Percentiles rank a stretch among this genome's conserved stretches.
phyloP scores from a whole-genome alignment of 345 rosid genomes.

The Lumnitzera littorea region DNA sequence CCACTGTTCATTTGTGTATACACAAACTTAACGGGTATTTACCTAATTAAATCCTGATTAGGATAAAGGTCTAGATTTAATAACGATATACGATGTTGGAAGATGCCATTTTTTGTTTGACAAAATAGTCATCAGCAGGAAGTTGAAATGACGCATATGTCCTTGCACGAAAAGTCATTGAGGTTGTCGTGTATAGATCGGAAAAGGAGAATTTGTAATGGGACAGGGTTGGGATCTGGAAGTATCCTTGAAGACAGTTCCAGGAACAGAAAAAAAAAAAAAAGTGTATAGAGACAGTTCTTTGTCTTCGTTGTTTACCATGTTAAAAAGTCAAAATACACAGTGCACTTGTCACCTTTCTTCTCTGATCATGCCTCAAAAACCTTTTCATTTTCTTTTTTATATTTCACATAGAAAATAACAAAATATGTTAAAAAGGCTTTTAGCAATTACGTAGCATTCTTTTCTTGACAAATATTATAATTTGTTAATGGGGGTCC shows the following conservation, averaged over 20 bases:
- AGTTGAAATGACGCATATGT: constrained; percentile 11
- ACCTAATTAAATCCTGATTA: too few species aligned
- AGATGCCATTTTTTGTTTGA: neutral
- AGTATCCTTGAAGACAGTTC: constrained; percentile 19
- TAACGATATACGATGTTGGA: neutral
- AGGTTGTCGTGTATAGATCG: constrained; percentile 17
- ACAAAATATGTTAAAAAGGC: too few species aligned
- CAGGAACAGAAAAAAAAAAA: neutral
- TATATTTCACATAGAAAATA: neutral
- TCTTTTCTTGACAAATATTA: too few species aligned
- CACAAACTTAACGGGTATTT: too few species aligned
- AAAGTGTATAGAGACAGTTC: neutral
- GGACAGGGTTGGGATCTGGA: constrained; percentile 33
- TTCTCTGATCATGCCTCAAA: too few species aligned
- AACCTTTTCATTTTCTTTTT: too few species aligned
- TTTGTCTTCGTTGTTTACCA: neutral
- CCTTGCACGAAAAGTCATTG: constrained; percentile 19
- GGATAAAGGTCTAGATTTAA: too few species aligned
- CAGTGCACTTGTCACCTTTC: constrained; percentile 11
- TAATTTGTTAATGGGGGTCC: too few species aligned
- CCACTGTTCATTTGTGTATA: too few species aligned
- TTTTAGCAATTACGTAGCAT: too few species aligned
- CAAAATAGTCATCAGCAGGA: neutral
- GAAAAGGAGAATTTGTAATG: constrained; percentile 17
- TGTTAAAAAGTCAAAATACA: constrained; percentile 48